phyloP scores from a whole-genome alignment of 129 eudicot species.

The Centella asiatica region DNA sequence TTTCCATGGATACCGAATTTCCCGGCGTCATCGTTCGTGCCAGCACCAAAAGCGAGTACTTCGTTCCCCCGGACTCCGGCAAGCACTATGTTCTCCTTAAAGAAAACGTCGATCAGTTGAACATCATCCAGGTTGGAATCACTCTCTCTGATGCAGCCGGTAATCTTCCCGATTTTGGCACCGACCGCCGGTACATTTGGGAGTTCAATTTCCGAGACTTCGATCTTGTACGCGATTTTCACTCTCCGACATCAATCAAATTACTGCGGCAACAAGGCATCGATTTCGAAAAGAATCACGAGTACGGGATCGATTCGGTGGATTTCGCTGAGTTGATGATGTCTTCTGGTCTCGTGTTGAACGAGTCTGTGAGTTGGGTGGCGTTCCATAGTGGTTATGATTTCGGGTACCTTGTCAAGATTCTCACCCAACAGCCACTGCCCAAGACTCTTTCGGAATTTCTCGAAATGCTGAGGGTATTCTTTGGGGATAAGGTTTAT shows the following conservation, averaged over 20 bases:
- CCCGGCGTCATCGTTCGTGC: background rate
- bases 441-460: background rate
- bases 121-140: background rate
- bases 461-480: background rate
- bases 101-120: background rate
- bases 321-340: background rate
- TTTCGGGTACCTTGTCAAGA: background rate
- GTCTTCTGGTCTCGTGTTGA: background rate
- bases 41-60: background rate
- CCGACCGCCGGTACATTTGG: background rate
- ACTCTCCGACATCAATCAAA: background rate
- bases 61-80: background rate
- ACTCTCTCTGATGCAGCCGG: constrained; percentile 1
- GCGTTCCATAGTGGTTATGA: background rate
- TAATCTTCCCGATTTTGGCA: background rate
- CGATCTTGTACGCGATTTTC: background rate
- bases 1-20: constrained; percentile 2
- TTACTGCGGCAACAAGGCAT: background rate
- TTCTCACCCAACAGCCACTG: background rate
- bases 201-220: constrained; percentile 1
- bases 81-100: background rate
- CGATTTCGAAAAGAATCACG: background rate
- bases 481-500: background rate
- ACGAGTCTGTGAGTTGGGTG: background rate
- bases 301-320: background rate